These are phyloP conservation scores for Trichosporon sp. DNA, from an alignment of 1,284 basidiomycete species.

Conservation along the genomic window DNA sequence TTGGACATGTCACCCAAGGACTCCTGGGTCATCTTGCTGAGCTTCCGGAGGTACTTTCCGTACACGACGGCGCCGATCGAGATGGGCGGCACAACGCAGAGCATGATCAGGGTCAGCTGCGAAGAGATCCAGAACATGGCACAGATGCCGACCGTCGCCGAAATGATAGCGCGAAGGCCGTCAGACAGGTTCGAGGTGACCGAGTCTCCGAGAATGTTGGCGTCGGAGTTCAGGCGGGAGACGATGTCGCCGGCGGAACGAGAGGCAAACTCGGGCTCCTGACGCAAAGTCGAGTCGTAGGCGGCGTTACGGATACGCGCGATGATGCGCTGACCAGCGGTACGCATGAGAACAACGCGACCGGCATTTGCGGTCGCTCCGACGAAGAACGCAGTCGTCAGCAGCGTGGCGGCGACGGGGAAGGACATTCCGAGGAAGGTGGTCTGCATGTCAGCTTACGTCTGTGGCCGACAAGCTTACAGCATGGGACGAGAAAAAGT, in stretches of 20 bases:
- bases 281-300: slow-evolving; percentile 76
- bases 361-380: slow-evolving; percentile 84
- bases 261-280: slow-evolving; percentile 92
- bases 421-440: slow-evolving; percentile 76
- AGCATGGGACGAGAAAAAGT: slow-evolving; percentile 78
- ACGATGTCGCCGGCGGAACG: slow-evolving; percentile 91
- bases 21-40: slow-evolving; percentile 90
- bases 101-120: slow-evolving; percentile 86
- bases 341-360: slow-evolving; percentile 74
- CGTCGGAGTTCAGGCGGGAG: slow-evolving; percentile 87
- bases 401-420: slow-evolving; percentile 73
- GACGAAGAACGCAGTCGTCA: slow-evolving; percentile 79
- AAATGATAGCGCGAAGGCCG: slow-evolving; percentile 78
- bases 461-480: slow-evolving; percentile 58
- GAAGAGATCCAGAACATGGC: slow-evolving; percentile 97
- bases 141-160: slow-evolving; percentile 84
- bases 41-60: slow-evolving; percentile 87
- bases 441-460: slow-evolving; percentile 60
- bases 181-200: slow-evolving; percentile 91
- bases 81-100: slow-evolving; percentile 90
- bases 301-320: slow-evolving; percentile 80
- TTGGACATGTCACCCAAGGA: slow-evolving; percentile 94
- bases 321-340: slow-evolving; percentile 88
- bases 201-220: slow-evolving; percentile 91
- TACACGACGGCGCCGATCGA: slow-evolving; percentile 96